Evolutionary conservation across 768 basidiomycete species (phyloP).

Genomic region (Xerocomellus intermedius): DNA sequence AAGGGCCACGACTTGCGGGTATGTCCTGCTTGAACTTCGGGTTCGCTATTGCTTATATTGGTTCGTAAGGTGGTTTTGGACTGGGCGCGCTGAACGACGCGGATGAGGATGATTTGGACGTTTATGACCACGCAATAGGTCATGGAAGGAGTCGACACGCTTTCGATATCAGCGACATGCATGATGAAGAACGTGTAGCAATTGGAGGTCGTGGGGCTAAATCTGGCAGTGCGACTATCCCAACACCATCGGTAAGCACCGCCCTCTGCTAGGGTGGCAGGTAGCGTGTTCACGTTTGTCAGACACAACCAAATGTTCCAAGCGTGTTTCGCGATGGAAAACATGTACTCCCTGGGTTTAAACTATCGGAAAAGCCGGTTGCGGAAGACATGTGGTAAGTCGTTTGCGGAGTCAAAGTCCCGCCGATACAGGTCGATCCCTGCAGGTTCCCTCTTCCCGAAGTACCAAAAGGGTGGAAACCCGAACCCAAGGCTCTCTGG

Average conservation of each 20-base stretch:
- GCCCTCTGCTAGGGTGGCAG: not conserved
- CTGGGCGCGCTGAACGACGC: slow-evolving; percentile 90
- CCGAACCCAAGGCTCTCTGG: slow-evolving; percentile 83
- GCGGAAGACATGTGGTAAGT: slow-evolving; percentile 68
- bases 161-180: slow-evolving; percentile 62
- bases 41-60: not conserved
- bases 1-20: slow-evolving; percentile 62
- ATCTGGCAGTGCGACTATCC: slow-evolving; percentile 3
- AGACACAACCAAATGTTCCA: slow-evolving; percentile 14
- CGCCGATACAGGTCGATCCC: slow-evolving; percentile 15
- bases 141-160: slow-evolving; percentile 51
- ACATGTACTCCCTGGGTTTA: slow-evolving; percentile 73
- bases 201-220: slow-evolving; percentile 36
- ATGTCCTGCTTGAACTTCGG: slow-evolving; percentile 9
- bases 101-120: slow-evolving; percentile 87
- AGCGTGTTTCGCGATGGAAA: slow-evolving; percentile 70
- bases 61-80: slow-evolving; percentile 72
- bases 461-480: slow-evolving; percentile 80
- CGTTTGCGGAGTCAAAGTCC: slow-evolving; percentile 8
- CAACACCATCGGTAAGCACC: slow-evolving; percentile 13
- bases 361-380: slow-evolving; percentile 63
- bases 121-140: slow-evolving; percentile 57
- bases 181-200: slow-evolving; percentile 57
- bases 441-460: slow-evolving; percentile 82
- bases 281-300: slow-evolving; percentile 15